Percentiles rank a stretch among this genome's conserved stretches.
These are phyloP conservation scores for Cymbopogon citratus DNA, from an alignment of 176 grass and related monocot genomes.

Conservation along the genomic window DNA sequence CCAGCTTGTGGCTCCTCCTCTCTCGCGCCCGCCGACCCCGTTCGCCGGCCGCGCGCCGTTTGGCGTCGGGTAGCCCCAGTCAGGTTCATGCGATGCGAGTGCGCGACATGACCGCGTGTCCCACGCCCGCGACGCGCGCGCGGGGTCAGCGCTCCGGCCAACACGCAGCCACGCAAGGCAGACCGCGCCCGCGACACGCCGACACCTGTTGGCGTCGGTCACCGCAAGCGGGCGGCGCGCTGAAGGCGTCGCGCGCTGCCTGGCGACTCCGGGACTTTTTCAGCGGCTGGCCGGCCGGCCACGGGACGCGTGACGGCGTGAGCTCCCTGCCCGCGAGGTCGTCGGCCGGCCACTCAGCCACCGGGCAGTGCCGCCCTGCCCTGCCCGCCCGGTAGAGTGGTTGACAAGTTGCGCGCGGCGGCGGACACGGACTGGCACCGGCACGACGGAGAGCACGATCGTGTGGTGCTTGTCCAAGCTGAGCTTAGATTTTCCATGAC, in stretches of 20 bases:
- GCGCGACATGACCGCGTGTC: not conserved
- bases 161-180: too few relatives aligned
- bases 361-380: too few relatives aligned
- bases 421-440: not conserved
- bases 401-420: not conserved
- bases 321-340: not conserved
- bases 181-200: too few relatives aligned
- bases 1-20: not conserved
- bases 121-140: not conserved
- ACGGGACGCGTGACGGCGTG: too few relatives aligned
- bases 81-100: not conserved
- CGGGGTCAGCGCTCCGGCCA: not conserved
- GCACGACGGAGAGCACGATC: not conserved
- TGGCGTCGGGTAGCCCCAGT: too few relatives aligned
- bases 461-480: not conserved
- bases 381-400: not conserved
- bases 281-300: too few relatives aligned
- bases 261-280: too few relatives aligned
- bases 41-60: not conserved
- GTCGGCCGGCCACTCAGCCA: too few relatives aligned
- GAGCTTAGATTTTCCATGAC: not conserved
- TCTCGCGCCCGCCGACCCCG: too few relatives aligned
- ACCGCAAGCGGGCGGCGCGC: too few relatives aligned
- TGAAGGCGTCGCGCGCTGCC: too few relatives aligned
- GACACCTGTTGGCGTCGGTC: too few relatives aligned